Evolutionary conservation across 805 yeast species (phyloP), one percentile per base, ranked within the genome.

Genomic region (Clavispora carvajalis): DNA sequence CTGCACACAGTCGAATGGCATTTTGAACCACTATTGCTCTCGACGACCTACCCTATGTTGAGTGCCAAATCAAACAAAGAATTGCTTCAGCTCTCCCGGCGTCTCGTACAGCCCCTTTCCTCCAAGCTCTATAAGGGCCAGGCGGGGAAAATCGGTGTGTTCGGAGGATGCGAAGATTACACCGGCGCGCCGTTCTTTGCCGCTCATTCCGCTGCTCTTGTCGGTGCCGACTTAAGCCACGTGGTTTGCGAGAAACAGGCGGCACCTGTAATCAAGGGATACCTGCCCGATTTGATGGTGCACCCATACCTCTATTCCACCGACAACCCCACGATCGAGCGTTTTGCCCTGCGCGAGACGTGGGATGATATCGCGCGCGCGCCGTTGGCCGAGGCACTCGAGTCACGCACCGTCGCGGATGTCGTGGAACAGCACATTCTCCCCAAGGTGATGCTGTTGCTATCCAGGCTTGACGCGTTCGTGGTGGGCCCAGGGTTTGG

Each of bases 171-270:
- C 59, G 90, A 85, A 59, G 97, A 91, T 59, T 91, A 89, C 59
- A 90, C 97, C 0, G 99, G 99, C 0, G 99, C 99, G 0, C 98
- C 98, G 2, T 93, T 72, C 61, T 93, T 93, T 59, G 76, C 95
- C 25, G 85, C 95, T 5, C 83, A 85, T 58, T 85, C 96, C 1
- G 78, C 95, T 1, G 85, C 95, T 2, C 63, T 84, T 26, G 72
- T 83, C 37, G 99, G 99, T 1, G 82, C 89, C 39, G 99, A 91
- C 58, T 69, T 93, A 65, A 76, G 91, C 26, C 98, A 91, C 60
- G 74, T 91, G 8, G 73, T 93, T n/a, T 93, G 98, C 64, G 95
- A 88, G 49, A 60, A 65, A 37, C 63, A 67, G 22, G 97, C 97
- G 1, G 90, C 86, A 0, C 64, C 82, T 0, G 82, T 87, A 6